phyloP scores from a whole-genome alignment of 495 filamentous ascomycete genomes.

The Apodospora peruviana region DNA sequence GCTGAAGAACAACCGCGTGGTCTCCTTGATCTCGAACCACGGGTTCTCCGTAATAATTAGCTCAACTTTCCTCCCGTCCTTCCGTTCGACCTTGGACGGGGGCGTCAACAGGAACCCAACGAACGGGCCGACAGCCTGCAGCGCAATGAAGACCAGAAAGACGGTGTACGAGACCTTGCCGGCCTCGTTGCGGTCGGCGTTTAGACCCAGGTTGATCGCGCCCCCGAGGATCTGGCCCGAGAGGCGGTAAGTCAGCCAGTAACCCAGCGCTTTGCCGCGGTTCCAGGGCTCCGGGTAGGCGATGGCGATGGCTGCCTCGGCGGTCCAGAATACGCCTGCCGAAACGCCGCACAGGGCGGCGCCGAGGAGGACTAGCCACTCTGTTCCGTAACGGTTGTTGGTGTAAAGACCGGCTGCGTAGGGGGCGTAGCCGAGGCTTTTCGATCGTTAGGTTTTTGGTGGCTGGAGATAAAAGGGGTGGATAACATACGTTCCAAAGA shows the following conservation, averaged over 20 bases:
- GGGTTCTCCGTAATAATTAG: constrained; percentile 42
- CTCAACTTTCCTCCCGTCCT: constrained; percentile 50
- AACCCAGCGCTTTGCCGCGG: constrained; percentile 52
- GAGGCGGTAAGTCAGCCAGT: constrained; percentile 58
- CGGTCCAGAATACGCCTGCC: constrained; percentile 63
- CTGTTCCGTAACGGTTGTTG: constrained; percentile 58
- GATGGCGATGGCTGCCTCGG: constrained; percentile 60
- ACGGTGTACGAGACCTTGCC: constrained; percentile 59
- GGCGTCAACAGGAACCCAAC: constrained; percentile 48
- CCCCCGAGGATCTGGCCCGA: constrained; percentile 60
- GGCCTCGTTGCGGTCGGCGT: constrained; percentile 43
- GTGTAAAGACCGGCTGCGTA: constrained; percentile 61
- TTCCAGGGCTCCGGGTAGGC: constrained; percentile 60
- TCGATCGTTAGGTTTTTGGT: background rate
- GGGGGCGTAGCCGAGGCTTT: constrained; percentile 54
- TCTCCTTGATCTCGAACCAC: constrained; percentile 47
- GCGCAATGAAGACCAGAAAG: constrained; percentile 55
- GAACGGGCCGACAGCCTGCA: constrained; percentile 53
- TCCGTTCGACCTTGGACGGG: constrained; percentile 50
- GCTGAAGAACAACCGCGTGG: constrained; percentile 43
- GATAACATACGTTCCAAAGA: constrained; percentile 49
- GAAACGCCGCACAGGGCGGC: constrained; percentile 60
- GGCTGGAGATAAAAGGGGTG: background rate
- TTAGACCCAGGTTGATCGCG: constrained; percentile 57
- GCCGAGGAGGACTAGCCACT: constrained; percentile 60